Base-by-base conservation (phyloP, 2,329 filamentous ascomycete species). In the Aureobasidium melanogenum region DNA sequence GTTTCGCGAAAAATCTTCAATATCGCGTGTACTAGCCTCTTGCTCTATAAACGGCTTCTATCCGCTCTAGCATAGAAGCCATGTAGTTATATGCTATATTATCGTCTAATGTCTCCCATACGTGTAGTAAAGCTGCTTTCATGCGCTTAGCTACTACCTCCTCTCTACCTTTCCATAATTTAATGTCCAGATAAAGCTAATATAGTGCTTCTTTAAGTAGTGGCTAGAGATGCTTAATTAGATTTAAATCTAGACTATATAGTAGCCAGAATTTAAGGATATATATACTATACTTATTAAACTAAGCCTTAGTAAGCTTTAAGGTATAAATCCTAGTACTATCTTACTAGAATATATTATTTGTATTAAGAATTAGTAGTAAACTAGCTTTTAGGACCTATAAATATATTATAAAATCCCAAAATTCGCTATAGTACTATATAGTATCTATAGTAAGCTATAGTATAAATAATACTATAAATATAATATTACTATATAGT, bases 191-290 rank as follows among this genome's bases (percentile, higher is more conserved):
- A 60, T 39, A 60, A 1, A 60, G 56, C 56, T 60, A 1, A 22
- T 60, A 60, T 39, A 51, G 56, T 14, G 10, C 12, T n/a, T 60
- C 44, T 41, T 60, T 51, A 10, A 60, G 46, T 10, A 60, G 34
- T n/a, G 32, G 44, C 56, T 19, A 60, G 10, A 60, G 34, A 32
- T 60, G 44, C 44, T 60, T 17, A 43, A 60, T 51, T 51, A 28
- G 34, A 41, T 60, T 51, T 6, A 50, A 50, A 51, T 51, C 56
- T 5, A 15, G 22, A 17, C 22, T 39, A 32, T 51, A 51, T 41
- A 24, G 56, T 5, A 34, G 56, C 56, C 34, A 60, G 22, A 41
- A 9, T 26, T 48, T 15, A 14, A 60, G 46, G 10, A 39, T 1
- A 12, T 60, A 2, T 15, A 60, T 38, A 9, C n/a, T 3, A 17